Conservation (phyloP, 129 eudicot genomes). For the Apium graveolens region DNA sequence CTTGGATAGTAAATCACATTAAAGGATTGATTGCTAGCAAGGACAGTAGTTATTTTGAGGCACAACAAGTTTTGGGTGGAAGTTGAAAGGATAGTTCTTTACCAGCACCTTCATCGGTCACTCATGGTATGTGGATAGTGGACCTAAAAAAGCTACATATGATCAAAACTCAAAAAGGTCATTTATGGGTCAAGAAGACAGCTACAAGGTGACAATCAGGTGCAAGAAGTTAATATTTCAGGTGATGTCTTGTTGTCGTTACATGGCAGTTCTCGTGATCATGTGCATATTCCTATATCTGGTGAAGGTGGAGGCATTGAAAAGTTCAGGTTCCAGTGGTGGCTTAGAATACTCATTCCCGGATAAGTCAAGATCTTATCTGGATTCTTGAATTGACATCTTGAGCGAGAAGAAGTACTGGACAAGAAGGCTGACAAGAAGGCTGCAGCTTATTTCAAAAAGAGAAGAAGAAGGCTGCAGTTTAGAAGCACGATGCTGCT, state of each 20-base stretch:
- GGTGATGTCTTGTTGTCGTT: conserved; percentile 19
- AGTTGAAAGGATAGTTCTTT: conserved; percentile 11
- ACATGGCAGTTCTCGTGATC: conserved; percentile 14
- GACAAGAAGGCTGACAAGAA: conserved; percentile 36
- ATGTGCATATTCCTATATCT: conserved; percentile 15
- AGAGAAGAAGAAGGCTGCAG: too few species aligned
- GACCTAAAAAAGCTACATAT: conserved; percentile 27
- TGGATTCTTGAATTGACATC: conserved; percentile 15
- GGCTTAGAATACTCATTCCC: conserved; percentile 33
- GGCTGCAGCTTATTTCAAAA: conserved; percentile 13
- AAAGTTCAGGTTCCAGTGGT: conserved; percentile 25
- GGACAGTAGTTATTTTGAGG: conserved; percentile 7
- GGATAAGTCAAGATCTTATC: conserved; percentile 24
- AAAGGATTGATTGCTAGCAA: conserved; percentile 22
- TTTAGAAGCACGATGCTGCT: conserved; percentile 18
- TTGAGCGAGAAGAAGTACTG: conserved; percentile 27
- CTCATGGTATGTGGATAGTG: conserved; percentile 16
- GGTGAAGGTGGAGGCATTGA: conserved; percentile 27
- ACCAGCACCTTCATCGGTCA: conserved; percentile 22
- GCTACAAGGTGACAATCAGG: conserved; percentile 5
- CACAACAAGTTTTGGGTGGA: conserved; percentile 7
- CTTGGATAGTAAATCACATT: conserved; percentile 2
- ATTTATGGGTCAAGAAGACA: conserved; percentile 13
- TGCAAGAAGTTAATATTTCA: conserved; percentile 22
- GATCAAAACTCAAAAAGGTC: conserved; percentile 38